Conservation (phyloP, 163 green algal species). For the Chloromonas sp. region DNA sequence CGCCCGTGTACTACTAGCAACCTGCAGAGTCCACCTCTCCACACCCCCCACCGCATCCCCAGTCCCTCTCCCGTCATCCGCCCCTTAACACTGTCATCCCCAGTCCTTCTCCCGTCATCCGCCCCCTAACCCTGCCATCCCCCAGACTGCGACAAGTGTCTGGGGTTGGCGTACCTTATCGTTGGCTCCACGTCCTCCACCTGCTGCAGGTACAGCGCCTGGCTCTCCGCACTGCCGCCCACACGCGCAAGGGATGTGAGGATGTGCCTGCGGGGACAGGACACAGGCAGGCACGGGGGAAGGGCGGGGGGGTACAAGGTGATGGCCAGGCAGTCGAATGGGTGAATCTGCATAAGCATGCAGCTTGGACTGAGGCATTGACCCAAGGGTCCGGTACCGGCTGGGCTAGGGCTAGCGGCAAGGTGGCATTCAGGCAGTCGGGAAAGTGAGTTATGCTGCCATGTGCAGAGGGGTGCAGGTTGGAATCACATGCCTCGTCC, state of each 20-base stretch:
- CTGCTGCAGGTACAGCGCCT: constrained; percentile 50
- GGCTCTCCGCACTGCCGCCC: background rate
- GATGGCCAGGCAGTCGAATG: background rate
- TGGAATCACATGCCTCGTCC: background rate
- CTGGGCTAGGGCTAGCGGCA: too few species aligned
- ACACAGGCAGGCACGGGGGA: background rate
- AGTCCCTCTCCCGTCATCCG: background rate
- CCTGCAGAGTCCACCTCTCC: background rate
- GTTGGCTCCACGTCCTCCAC: constrained; percentile 68
- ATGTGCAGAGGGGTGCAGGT: too few species aligned
- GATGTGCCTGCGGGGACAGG: background rate
- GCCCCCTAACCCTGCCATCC: background rate
- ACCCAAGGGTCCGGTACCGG: too few species aligned
- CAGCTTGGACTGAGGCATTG: background rate
- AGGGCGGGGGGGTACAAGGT: background rate
- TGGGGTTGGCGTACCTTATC: constrained; percentile 9
- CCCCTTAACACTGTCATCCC: background rate
- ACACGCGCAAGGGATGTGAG: background rate
- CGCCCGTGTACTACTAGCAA: background rate
- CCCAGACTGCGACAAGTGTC: background rate
- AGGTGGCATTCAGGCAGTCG: too few species aligned
- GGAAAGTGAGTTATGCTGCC: too few species aligned
- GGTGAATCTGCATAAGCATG: background rate
- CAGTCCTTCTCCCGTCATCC: background rate
- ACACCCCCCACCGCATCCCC: background rate